These are phyloP conservation scores for Centrapalus pauciflorus DNA, from an alignment of 129 eudicot species.

Conservation along the genomic window DNA sequence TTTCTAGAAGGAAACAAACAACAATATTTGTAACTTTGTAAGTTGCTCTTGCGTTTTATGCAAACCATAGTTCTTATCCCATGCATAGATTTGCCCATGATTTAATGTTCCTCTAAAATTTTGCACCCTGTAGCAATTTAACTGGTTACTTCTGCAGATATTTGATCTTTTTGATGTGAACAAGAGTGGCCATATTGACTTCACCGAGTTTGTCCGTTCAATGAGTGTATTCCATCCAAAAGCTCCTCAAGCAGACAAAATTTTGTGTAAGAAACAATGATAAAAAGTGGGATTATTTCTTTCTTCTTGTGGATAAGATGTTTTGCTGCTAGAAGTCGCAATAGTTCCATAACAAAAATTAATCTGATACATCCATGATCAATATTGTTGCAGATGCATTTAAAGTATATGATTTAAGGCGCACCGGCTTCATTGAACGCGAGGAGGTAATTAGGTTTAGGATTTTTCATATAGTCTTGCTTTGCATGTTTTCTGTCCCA, in stretches of 20 bases:
- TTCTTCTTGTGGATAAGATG: not conserved
- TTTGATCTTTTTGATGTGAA: slow-evolving; percentile 48
- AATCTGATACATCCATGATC: slow-evolving; percentile 9
- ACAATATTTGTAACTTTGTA: not conserved
- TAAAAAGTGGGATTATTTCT: not conserved
- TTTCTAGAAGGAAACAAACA: not conserved
- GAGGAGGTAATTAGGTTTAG: slow-evolving; percentile 45
- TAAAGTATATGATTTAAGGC: slow-evolving; percentile 47
- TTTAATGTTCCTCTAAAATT: not conserved
- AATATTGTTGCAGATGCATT: slow-evolving; percentile 50
- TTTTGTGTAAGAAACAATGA: slow-evolving; percentile 32
- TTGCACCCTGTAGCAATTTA: not conserved
- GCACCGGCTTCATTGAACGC: slow-evolving; percentile 60
- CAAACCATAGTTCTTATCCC: not conserved
- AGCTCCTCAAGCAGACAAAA: slow-evolving; percentile 53
- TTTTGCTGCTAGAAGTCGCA: not conserved
- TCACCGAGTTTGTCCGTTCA: slow-evolving; percentile 53
- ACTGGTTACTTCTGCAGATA: slow-evolving; percentile 22
- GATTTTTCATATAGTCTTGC: not conserved
- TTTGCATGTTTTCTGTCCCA: not conserved
- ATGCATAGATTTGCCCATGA: not conserved
- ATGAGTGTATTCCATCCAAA: slow-evolving; percentile 54
- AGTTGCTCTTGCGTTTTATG: not conserved
- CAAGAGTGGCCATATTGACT: slow-evolving; percentile 44
- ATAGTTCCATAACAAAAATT: not conserved